phyloP scores from a whole-genome alignment of 1,284 basidiomycete genomes.

The Sutorius eximius region DNA sequence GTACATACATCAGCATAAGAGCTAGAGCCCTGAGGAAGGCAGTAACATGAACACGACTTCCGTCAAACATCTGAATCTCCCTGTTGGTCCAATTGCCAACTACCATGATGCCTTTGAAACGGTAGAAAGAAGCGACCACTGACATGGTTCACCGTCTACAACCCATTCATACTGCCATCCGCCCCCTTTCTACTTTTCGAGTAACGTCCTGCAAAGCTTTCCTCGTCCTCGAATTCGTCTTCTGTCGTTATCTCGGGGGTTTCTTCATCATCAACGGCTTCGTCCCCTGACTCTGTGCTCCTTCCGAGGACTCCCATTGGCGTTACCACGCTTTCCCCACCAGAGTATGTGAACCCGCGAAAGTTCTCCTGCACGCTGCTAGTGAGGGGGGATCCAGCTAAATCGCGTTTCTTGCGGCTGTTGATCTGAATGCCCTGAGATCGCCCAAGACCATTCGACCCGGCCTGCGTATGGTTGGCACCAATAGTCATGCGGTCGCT shows the following conservation, averaged over 20 bases:
- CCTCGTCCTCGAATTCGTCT: slow-evolving; percentile 65
- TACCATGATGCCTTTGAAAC: slow-evolving; percentile 1
- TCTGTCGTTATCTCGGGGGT: slow-evolving; percentile 53
- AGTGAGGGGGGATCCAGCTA: slow-evolving; percentile 69
- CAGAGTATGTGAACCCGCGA: slow-evolving; percentile 86
- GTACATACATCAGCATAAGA: slow-evolving; percentile 4
- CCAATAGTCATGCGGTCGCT: slow-evolving; percentile 45
- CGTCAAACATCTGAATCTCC: slow-evolving; percentile 18
- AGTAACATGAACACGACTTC: slow-evolving; percentile 3
- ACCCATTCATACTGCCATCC: slow-evolving; percentile 34
- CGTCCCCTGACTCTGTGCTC: slow-evolving; percentile 44
- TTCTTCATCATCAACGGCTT: slow-evolving; percentile 47
- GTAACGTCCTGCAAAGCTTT: slow-evolving; percentile 60
- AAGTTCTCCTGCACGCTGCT: slow-evolving; percentile 94
- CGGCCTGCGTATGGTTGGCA: slow-evolving; percentile 12
- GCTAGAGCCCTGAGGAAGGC: slow-evolving; percentile 1
- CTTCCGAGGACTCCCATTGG: slow-evolving; percentile 40
- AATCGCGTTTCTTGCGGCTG: slow-evolving; percentile 47
- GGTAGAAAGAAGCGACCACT: slow-evolving; percentile 10
- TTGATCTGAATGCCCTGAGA: slow-evolving; percentile 58
- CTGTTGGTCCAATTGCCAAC: slow-evolving; percentile 20
- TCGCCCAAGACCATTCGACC: slow-evolving; percentile 16
- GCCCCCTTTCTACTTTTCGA: slow-evolving; percentile 52
- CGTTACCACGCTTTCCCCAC: slow-evolving; percentile 69
- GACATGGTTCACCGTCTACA: slow-evolving; percentile 10